phyloP scores from a whole-genome alignment of 805 yeast species.

The Candida odintsovae region DNA sequence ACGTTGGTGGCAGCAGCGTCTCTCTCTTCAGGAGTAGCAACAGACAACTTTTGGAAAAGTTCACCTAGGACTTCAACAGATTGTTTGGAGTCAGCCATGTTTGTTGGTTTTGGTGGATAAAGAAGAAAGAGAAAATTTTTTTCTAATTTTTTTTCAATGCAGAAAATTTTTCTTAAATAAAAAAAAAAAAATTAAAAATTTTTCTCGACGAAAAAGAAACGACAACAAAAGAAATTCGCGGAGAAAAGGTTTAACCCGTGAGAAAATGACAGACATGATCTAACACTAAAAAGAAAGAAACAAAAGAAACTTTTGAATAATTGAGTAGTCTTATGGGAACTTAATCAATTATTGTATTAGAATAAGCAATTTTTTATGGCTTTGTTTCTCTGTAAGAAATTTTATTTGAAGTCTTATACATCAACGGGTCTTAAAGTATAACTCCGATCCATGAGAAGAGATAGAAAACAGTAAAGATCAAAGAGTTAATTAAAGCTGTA shows the following conservation, averaged over 20 bases:
- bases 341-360: too few relatives aligned
- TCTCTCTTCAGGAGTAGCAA: constrained; percentile 81
- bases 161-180: background rate
- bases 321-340: too few relatives aligned
- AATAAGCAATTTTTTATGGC: too few relatives aligned
- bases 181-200: background rate
- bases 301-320: background rate
- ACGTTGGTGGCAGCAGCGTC: constrained; percentile 83
- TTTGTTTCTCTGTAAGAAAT: too few relatives aligned
- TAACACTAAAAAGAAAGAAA: background rate
- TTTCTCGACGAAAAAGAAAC: background rate
- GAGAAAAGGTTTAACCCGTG: background rate
- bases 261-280: background rate
- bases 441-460: too few relatives aligned
- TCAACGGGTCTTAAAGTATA: too few relatives aligned
- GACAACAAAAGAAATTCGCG: background rate
- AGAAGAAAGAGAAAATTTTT: background rate
- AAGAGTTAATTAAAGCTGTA: too few relatives aligned
- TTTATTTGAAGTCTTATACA: too few relatives aligned
- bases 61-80: constrained; percentile 77
- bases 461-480: too few relatives aligned
- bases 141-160: background rate
- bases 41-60: constrained; percentile 86
- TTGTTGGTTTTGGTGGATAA: background rate
- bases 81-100: constrained; percentile 43